Percentiles rank a stretch among this genome's conserved stretches.
phyloP scores from a whole-genome alignment of 2,329 filamentous ascomycete genomes.

The Sordariomycetes sp. region DNA sequence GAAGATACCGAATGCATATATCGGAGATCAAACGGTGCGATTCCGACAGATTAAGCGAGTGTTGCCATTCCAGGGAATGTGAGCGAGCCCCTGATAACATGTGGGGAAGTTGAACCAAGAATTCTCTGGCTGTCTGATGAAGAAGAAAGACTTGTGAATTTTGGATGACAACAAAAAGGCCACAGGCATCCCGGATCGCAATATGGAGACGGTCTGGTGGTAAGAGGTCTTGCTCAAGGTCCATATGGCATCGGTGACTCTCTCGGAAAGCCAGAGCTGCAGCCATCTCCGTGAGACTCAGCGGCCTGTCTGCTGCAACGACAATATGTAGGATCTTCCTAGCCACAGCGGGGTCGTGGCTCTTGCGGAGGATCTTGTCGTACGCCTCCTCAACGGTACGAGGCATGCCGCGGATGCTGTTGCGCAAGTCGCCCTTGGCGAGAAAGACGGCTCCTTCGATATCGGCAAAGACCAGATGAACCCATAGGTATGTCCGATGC shows the following conservation, averaged over 20 bases:
- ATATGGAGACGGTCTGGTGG: conserved; percentile 4
- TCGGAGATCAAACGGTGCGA: not conserved
- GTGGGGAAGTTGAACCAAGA: conserved; percentile 12
- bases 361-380: conserved; percentile 13
- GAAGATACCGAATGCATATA: not conserved
- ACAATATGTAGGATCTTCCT: conserved; percentile 14
- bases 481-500: conserved; percentile 16
- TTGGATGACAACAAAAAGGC: conserved; percentile 19
- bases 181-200: conserved; percentile 14
- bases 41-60: not conserved
- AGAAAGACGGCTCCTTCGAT: conserved; percentile 8
- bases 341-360: conserved; percentile 4
- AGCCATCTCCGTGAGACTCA: conserved; percentile 14
- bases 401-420: conserved; percentile 8
- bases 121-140: conserved; percentile 20
- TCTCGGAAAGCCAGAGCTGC: conserved; percentile 8
- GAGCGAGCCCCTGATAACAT: not conserved
- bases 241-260: not conserved
- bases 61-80: not conserved
- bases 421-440: conserved; percentile 4
- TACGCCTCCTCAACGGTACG: conserved; percentile 14
- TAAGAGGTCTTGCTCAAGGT: not conserved
- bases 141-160: conserved; percentile 14
- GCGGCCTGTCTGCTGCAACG: conserved; percentile 12
- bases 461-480: conserved; percentile 11